Conservation (phyloP, 768 basidiomycete species). For the Pleurotus giganteus region DNA sequence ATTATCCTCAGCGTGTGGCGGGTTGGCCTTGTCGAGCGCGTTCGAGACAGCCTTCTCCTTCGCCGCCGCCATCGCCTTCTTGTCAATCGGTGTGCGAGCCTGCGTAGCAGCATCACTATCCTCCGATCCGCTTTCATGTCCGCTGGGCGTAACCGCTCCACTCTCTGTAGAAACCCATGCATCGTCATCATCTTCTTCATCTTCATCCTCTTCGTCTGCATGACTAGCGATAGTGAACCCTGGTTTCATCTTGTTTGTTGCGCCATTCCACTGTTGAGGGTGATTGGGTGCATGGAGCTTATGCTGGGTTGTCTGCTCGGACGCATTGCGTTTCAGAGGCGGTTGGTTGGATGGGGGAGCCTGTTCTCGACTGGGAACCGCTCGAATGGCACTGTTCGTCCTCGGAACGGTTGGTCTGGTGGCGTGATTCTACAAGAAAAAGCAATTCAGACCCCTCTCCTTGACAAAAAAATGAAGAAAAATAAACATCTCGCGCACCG, state of each 20-base stretch:
- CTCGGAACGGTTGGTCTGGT: not conserved
- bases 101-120: conserved; percentile 32
- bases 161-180: conserved; percentile 82
- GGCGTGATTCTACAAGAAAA: conserved; percentile 1
- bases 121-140: conserved; percentile 44
- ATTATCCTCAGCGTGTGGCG: not conserved
- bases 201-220: conserved; percentile 27
- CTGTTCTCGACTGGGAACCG: not conserved
- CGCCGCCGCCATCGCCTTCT: not conserved
- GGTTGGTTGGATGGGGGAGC: not conserved
- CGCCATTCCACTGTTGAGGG: conserved; percentile 15
- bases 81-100: conserved; percentile 13
- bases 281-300: conserved; percentile 16
- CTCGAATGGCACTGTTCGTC: conserved; percentile 7
- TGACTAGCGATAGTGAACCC: conserved; percentile 61
- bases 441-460: not conserved
- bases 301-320: conserved; percentile 19
- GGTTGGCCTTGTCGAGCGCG: conserved; percentile 12
- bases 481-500: conserved; percentile 14
- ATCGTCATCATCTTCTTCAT: conserved; percentile 53
- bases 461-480: conserved; percentile 6
- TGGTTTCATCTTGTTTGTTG: conserved; percentile 37
- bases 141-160: conserved; percentile 66
- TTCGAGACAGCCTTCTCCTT: not conserved
- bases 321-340: conserved; percentile 21